These are phyloP conservation scores for Trichophyton simii DNA, from an alignment of 2,329 filamentous ascomycete species.

Conservation along the genomic window DNA sequence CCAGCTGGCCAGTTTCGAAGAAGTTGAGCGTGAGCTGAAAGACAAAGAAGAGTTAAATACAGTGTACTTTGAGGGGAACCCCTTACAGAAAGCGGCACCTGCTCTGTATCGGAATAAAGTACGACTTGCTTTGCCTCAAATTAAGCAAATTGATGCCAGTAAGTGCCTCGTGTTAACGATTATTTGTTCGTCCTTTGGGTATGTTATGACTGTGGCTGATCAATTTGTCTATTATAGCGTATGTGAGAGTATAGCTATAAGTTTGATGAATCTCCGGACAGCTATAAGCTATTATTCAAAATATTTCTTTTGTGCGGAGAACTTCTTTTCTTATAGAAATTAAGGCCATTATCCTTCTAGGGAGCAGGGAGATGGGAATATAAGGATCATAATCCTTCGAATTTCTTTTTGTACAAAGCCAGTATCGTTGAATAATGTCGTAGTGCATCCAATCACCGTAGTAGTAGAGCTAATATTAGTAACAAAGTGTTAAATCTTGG, in stretches of 20 bases:
- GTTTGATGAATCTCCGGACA: not conserved
- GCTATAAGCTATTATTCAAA: not conserved
- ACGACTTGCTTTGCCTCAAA: constrained; percentile 68
- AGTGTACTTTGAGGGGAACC: constrained; percentile 94
- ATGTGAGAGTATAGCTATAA: not conserved
- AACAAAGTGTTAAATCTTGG: not conserved
- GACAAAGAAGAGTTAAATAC: constrained; percentile 73
- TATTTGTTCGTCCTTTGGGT: not conserved
- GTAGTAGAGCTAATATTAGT: not conserved
- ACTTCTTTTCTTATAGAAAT: too few relatives aligned
- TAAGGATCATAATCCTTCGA: too few relatives aligned
- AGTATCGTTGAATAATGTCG: not conserved
- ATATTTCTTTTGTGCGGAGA: not conserved
- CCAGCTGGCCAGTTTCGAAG: constrained; percentile 61
- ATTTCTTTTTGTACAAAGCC: not conserved
- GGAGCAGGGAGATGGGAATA: too few relatives aligned
- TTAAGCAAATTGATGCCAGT: constrained; percentile 96
- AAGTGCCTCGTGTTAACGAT: constrained; percentile 36
- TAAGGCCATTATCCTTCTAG: too few relatives aligned
- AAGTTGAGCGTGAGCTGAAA: constrained; percentile 61
- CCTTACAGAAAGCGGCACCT: constrained; percentile 65
- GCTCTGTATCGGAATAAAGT: constrained; percentile 92
- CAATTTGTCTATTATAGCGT: not conserved
- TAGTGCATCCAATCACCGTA: not conserved
- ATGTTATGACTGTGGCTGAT: not conserved